These are phyloP conservation scores for Magnusiomyces sp. DNA, from an alignment of 1,139 yeast genomes.

Conservation along the genomic window DNA sequence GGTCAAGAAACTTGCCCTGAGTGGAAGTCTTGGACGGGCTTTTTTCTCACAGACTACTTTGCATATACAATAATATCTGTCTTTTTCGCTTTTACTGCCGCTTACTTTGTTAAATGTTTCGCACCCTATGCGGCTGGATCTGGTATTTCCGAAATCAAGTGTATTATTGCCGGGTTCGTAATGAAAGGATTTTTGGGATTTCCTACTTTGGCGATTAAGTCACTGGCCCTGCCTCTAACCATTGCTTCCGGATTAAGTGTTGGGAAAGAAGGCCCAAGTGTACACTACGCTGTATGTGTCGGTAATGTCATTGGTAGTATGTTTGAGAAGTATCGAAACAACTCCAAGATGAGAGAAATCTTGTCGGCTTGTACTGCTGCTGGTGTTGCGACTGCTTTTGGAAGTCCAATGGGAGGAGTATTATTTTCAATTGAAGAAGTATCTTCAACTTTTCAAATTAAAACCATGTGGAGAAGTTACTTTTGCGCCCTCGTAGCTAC, in stretches of 20 bases:
- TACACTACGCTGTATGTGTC: slow-evolving; percentile 77
- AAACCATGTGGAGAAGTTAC: slow-evolving; percentile 85
- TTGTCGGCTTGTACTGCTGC: slow-evolving; percentile 86
- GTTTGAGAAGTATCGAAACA: slow-evolving; percentile 38
- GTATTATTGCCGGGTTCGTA: slow-evolving; percentile 86
- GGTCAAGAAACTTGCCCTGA: slow-evolving; percentile 36
- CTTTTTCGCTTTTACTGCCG: slow-evolving; percentile 54
- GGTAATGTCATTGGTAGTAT: slow-evolving; percentile 57
- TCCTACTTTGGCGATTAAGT: slow-evolving; percentile 65
- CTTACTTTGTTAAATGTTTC: slow-evolving; percentile 55
- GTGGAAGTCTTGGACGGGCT: slow-evolving; percentile 32
- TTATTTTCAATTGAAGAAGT: slow-evolving; percentile 79
- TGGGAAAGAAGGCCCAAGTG: slow-evolving; percentile 83
- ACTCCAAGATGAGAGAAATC: slow-evolving; percentile 43
- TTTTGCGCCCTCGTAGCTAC: slow-evolving; percentile 89
- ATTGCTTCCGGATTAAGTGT: slow-evolving; percentile 75
- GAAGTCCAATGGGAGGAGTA: slow-evolving; percentile 93
- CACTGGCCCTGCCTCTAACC: slow-evolving; percentile 75
- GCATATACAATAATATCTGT: slow-evolving; percentile 54
- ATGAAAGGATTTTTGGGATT: slow-evolving; percentile 71
- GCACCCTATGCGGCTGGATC: slow-evolving; percentile 96
- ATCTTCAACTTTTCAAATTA: slow-evolving; percentile 58
- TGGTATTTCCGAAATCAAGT: slow-evolving; percentile 93
- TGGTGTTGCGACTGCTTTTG: slow-evolving; percentile 90
- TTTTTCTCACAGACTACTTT: slow-evolving; percentile 43